These are phyloP conservation scores for Salvia sclarea DNA, from an alignment of 305 asterid genomes.

Conservation along the genomic window DNA sequence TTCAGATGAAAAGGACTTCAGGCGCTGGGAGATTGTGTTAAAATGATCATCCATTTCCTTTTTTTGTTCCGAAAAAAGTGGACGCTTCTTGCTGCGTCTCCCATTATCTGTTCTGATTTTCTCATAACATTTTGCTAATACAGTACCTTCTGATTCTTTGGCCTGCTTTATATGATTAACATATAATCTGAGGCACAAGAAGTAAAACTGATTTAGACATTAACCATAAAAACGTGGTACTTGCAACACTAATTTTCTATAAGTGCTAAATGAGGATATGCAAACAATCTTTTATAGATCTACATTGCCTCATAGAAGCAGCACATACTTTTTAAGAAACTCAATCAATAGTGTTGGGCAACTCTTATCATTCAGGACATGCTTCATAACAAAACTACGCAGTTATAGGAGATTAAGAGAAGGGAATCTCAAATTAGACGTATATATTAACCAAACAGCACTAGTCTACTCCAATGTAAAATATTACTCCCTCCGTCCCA, in stretches of 20 bases:
- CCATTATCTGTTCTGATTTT: slow-evolving; percentile 43
- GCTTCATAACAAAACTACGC: background rate
- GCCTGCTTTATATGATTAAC: slow-evolving; percentile 50
- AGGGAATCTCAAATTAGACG: background rate
- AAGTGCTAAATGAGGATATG: slow-evolving; percentile 15
- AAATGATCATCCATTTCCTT: slow-evolving; percentile 72
- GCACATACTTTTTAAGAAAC: slow-evolving; percentile 18
- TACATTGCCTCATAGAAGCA: slow-evolving; percentile 11
- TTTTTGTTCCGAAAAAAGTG: slow-evolving; percentile 55
- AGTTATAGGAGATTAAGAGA: too few species aligned
- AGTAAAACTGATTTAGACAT: slow-evolving; percentile 30
- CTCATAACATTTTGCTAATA: slow-evolving; percentile 48
- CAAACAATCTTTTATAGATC: slow-evolving; percentile 14
- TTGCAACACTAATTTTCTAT: background rate
- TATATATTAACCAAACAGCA: background rate
- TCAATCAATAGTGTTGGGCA: slow-evolving; percentile 8
- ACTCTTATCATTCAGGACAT: slow-evolving; percentile 8
- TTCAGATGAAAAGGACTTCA: slow-evolving; percentile 58
- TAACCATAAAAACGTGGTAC: background rate
- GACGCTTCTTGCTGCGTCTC: slow-evolving; percentile 50
- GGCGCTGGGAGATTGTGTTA: slow-evolving; percentile 57
- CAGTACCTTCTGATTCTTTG: slow-evolving; percentile 47
- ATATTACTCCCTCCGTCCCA: too few species aligned
- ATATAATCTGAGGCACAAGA: slow-evolving; percentile 54
- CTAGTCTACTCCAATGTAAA: background rate